Conservation (phyloP, 176 grass and related monocot species). For the Carex pumila region DNA sequence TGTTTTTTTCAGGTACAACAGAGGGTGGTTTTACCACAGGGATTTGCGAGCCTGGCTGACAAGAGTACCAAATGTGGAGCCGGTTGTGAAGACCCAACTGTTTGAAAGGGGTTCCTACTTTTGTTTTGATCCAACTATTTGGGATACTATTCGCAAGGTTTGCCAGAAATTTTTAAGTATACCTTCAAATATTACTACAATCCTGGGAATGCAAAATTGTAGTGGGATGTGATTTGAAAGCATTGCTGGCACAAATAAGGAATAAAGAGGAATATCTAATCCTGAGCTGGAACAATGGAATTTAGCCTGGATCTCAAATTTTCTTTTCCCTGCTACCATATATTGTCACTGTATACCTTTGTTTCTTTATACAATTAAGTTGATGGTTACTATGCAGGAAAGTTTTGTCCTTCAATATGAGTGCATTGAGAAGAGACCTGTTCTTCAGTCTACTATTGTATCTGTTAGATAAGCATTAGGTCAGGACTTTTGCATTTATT, state of each 20-base stretch:
- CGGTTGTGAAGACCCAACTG: constrained; percentile 50
- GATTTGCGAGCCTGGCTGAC: constrained; percentile 60
- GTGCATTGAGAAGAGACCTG: constrained; percentile 63
- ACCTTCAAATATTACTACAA: not conserved
- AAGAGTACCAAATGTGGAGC: constrained; percentile 59
- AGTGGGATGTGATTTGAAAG: not conserved
- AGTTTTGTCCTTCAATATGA: constrained; percentile 85
- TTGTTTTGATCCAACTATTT: constrained; percentile 73
- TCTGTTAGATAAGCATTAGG: constrained; percentile 49
- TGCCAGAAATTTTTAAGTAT: not conserved
- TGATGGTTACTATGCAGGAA: constrained; percentile 41
- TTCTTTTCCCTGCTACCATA: not conserved
- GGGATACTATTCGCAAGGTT: constrained; percentile 91
- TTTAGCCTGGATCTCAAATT: not conserved
- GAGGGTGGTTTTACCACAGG: constrained; percentile 97
- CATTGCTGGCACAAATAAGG: not conserved
- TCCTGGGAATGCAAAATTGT: not conserved
- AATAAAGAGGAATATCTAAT: not conserved
- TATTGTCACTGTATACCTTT: constrained; percentile 5
- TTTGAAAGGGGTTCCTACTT: constrained; percentile 80
- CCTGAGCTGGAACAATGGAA: not conserved
- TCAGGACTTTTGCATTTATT: constrained; percentile 29
- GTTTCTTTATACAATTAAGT: constrained; percentile 5
- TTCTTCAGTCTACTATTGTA: constrained; percentile 36
- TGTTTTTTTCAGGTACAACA: constrained; percentile 43